Evolutionary conservation across 495 filamentous ascomycete genomes (phyloP).

Genomic region (Penicillium ochrochloron): DNA sequence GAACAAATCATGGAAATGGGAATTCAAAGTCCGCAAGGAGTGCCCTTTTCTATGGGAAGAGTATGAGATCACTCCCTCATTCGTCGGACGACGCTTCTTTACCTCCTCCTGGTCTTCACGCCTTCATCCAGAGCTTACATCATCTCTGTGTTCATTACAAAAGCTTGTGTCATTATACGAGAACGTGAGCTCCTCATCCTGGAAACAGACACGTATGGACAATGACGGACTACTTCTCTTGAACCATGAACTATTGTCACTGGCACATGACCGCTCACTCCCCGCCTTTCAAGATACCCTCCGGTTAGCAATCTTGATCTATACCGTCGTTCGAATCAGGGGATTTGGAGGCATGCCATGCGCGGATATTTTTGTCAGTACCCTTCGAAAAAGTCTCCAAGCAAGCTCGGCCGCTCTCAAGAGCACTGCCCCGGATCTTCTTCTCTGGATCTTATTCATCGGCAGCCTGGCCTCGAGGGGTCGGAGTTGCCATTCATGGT

Average conservation of each 20-base stretch:
- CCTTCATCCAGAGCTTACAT: slow-evolving; percentile 17
- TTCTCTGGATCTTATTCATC: slow-evolving; percentile 12
- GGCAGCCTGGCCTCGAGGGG: slow-evolving; percentile 2
- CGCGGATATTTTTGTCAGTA: slow-evolving; percentile 9
- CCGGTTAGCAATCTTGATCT: slow-evolving; percentile 20
- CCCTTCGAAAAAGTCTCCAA: slow-evolving; percentile 17
- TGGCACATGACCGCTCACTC: slow-evolving; percentile 13
- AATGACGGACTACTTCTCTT: slow-evolving; percentile 25
- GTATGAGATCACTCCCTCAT: not conserved
- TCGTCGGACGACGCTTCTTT: slow-evolving; percentile 18
- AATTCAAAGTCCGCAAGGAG: slow-evolving; percentile 8
- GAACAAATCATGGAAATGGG: slow-evolving; percentile 7
- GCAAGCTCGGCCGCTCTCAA: slow-evolving; percentile 14
- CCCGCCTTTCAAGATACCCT: slow-evolving; percentile 23
- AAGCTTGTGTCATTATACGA: slow-evolving; percentile 20
- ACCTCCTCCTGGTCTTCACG: slow-evolving; percentile 13
- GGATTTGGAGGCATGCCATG: slow-evolving; percentile 22
- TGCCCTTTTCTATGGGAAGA: not conserved
- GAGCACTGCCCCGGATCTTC: slow-evolving; percentile 8
- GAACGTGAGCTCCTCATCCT: slow-evolving; percentile 7
- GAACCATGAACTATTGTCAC: slow-evolving; percentile 17
- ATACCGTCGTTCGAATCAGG: slow-evolving; percentile 22
- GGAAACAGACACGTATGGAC: slow-evolving; percentile 18
- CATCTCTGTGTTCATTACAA: slow-evolving; percentile 17
- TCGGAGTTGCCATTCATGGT: slow-evolving; percentile 19